These are phyloP conservation scores for Striga hermonthica DNA, from an alignment of 305 asterid genomes.

Conservation along the genomic window DNA sequence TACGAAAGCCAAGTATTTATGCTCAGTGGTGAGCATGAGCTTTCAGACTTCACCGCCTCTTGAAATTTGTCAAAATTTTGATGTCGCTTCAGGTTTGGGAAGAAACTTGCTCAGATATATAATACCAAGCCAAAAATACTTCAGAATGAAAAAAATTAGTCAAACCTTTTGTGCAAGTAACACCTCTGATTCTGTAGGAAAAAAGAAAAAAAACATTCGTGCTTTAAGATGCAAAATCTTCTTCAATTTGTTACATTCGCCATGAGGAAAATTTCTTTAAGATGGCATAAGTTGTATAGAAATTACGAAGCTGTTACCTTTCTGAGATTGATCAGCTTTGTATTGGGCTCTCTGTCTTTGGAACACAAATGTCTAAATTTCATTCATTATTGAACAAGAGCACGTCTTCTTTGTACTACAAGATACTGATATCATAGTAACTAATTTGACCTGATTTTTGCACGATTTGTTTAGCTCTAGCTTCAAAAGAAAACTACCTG, in stretches of 20 bases:
- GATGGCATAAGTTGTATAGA: background rate
- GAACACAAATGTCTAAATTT: slow-evolving; percentile 10
- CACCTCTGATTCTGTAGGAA: too few relatives aligned
- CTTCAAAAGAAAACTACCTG: slow-evolving; percentile 17
- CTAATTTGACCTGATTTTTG: slow-evolving; percentile 2
- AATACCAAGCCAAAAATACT: slow-evolving; percentile 4
- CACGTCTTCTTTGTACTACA: slow-evolving; percentile 13
- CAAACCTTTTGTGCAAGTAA: too few relatives aligned
- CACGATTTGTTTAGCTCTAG: slow-evolving; percentile 16
- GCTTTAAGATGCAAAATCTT: too few relatives aligned
- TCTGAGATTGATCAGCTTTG: slow-evolving; percentile 12
- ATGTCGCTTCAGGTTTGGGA: background rate
- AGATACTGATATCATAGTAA: background rate
- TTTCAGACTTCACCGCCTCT: slow-evolving; percentile 14
- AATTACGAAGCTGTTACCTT: slow-evolving; percentile 12
- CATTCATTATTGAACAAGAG: slow-evolving; percentile 23
- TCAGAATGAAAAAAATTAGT: background rate
- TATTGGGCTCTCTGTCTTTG: slow-evolving; percentile 26
- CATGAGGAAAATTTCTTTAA: too few relatives aligned
- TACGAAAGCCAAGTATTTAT: background rate
- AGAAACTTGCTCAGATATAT: background rate
- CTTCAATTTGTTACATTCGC: too few relatives aligned
- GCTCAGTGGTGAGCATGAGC: slow-evolving; percentile 20
- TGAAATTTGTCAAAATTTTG: slow-evolving; percentile 5
- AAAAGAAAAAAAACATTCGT: too few relatives aligned